Evolutionary conservation across 768 basidiomycete genomes (phyloP), one percentile per base, ranked within the genome.

Genomic region (Suillus plorans): DNA sequence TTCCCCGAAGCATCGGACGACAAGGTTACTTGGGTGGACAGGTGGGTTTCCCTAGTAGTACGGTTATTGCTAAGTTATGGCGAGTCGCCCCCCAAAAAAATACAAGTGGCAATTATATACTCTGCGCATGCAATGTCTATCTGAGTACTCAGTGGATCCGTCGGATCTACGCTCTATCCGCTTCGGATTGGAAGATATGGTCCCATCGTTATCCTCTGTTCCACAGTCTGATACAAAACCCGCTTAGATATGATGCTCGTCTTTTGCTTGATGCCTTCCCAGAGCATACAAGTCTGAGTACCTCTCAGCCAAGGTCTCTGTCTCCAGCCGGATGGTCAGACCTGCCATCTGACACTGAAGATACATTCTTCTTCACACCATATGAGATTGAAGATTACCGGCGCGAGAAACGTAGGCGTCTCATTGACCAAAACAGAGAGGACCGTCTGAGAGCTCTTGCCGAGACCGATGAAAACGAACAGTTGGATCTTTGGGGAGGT

Each of bases 321-420:
- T 86, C 88, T 0, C 84, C 86, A 3, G 77, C 81, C 4, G 91
- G 90, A 9, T 95, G 93, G 93, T 89, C 89, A 0, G 90, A 94
- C 73, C 82, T 95, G 3, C 89, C 93, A 5, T 94, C 94, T 0
- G 94, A 95, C 70, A 73, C 86, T 5, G 94, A 95, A 77, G 94
- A 96, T 68, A 89, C 85, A 0, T 96, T 94, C 76, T 92, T 91
- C 77, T 83, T 95, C 66, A 81, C 86, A 0, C 84, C 84, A 0
- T 80, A 82, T 7, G 94, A 95, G 68, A 77, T 81, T 3, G 86
- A 87, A 16, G 89, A 89, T 65, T 88, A 87, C 66, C 81, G 80
- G 44, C 82, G 86, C 28, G 85, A 88, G 45, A 93, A 94, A 74
- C 86, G 89, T 47, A 80, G 89, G 31, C 80, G 82, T 16, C 68